Evolutionary conservation across 1,284 basidiomycete species (phyloP), one percentile per base, ranked within the genome.

Genomic region (Farysia itapuensis): DNA sequence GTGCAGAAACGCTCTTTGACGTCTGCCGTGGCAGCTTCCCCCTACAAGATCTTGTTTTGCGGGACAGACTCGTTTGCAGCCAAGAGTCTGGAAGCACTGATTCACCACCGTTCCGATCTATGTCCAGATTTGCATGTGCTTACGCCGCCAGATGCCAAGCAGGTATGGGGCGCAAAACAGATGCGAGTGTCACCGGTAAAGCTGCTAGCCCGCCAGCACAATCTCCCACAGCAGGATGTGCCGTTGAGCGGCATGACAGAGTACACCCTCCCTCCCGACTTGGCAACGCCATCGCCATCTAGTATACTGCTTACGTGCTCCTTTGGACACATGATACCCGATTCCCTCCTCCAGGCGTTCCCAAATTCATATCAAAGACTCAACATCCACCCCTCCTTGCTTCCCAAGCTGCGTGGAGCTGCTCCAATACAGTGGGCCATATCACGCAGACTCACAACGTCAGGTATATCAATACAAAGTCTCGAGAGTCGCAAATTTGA

Each of bases 361-460:
- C 79, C 78, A 0, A 35, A 56, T 7, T 80, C 81, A 0, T 77
- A 79, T 1, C 83, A 85, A 39, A 79, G 86, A n/a, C 79, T 98
- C 31, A 96, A 97, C 70, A 84, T 97, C 4, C 94, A 98, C 70
- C 92, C 93, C 0, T 94, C 90, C 15, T 79, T 92, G 0, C 81
- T 97, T 18, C 94, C 93, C 0, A 78, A 81, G n/a, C 90, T 90
- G 77, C 84, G 92, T 19, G 94, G 94, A 0, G 86, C 94, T 0
- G 89, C 92, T 2, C 94, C 93, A 0, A 88, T 97, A 26, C 94
- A 97, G 74, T 89, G 86, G 77, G 82, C 87, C 0, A 80, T 98
- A 28, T 51, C 68, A 9, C 31, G 48, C 5, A n/a, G 35, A 5
- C 26, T 52, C 18, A 9, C 6, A 3, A 4, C 20, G 6, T 72